Conservation (phyloP, 805 yeast genomes). For the Candida quercuum region DNA sequence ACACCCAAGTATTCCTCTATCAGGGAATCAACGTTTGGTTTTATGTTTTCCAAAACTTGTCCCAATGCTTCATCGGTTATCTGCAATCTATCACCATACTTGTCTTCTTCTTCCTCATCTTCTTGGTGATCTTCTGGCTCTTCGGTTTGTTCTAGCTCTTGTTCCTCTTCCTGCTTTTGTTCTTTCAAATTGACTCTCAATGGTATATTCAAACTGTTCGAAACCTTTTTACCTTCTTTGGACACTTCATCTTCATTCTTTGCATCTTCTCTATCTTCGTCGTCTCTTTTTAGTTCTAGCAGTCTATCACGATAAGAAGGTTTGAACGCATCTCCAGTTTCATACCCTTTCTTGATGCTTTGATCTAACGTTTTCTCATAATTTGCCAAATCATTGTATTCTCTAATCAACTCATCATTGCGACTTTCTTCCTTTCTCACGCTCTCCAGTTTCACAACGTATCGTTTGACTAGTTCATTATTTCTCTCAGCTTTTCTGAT, state of each 20-base stretch:
- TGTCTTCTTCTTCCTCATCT: neutral
- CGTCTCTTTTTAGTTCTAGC: conserved; percentile 40
- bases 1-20: conserved; percentile 50
- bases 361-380: conserved; percentile 37
- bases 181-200: conserved; percentile 10
- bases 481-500: conserved; percentile 22
- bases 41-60: conserved; percentile 21
- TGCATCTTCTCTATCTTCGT: conserved; percentile 32
- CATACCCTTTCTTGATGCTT: conserved; percentile 14
- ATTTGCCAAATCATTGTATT: conserved; percentile 19
- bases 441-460: conserved; percentile 13
- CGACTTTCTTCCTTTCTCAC: conserved; percentile 10
- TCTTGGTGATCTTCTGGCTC: conserved; percentile 1
- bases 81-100: conserved; percentile 1
- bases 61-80: conserved; percentile 12
- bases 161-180: conserved; percentile 9
- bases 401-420: conserved; percentile 17
- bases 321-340: conserved; percentile 11
- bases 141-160: conserved; percentile 4
- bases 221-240: conserved; percentile 12
- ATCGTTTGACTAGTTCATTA: conserved; percentile 16
- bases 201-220: conserved; percentile 15
- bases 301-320: conserved; percentile 16
- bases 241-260: conserved; percentile 17
- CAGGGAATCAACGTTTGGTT: conserved; percentile 33